Base-by-base conservation (phyloP, 2,329 filamentous ascomycete species). In the Huntiella decipiens region DNA sequence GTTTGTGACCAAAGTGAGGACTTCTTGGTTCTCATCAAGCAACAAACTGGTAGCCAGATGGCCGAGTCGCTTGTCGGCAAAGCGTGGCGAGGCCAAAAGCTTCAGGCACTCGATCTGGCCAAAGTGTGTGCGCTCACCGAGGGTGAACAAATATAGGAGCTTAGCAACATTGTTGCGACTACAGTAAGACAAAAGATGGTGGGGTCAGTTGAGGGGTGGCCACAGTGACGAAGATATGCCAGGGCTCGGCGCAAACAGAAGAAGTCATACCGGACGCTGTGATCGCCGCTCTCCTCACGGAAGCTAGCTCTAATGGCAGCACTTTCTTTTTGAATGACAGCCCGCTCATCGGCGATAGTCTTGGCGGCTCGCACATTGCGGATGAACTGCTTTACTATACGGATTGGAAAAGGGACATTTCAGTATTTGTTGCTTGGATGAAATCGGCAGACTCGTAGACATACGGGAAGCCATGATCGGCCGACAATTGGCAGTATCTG, bases 91-190 rank as follows among this genome's bases (percentile, higher is more conserved):
- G 49, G 91, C 91, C 49, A 98, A 74, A 43, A 98, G 75, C 66
- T 98, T 98, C 57, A 98, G 73, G 63, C 91, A 98, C 75, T 98
- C 91, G 60, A 98, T 98, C 70, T 98, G 91, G 44, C 91, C 91
- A 61, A 98, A 98, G 64, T 98, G 91, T 48, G 91, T 98, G 57
- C 91, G 77, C 66, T 98, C 91, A 53, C 91, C 91, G 37, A 98
- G 73, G 1, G 91, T 98, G 63, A 98, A 98, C 51, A 98, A 83
- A 61, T 98, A 98, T 35, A 98, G 74, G 33, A 98, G 76, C 65
- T 98, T 98, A 50, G 91, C 87, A 56, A 98, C 91, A 73, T 98
- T 98, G 70, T 98, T 98, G 60, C 91, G 79, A 66, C 88, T 95
- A 54, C 50, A 49, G 17, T n/a, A 17, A 33, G 38, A 17, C 17